Percentiles rank a stretch among this genome's conserved stretches.
Evolutionary conservation across 108 stramenopile species (phyloP).

Genomic region (Aurantiochytrium sp.): DNA sequence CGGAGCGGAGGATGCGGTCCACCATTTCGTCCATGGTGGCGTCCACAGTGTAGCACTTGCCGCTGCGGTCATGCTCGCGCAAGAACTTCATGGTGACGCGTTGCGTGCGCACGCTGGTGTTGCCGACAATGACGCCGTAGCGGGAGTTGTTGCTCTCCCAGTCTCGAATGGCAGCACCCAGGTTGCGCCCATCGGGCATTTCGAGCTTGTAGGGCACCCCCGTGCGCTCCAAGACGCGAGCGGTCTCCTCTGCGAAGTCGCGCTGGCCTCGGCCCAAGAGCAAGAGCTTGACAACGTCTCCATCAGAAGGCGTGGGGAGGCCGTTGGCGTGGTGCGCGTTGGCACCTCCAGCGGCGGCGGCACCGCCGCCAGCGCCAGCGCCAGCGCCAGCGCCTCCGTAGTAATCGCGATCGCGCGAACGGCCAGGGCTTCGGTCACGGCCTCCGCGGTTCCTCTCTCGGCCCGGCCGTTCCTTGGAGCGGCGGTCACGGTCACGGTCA

Average conservation of each 20-base stretch:
- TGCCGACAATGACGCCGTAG: constrained; percentile 13
- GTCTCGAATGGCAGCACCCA: neutral
- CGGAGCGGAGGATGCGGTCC: neutral
- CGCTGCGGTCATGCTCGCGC: neutral
- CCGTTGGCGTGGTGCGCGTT: neutral
- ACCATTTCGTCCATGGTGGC: neutral
- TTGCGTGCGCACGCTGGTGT: neutral
- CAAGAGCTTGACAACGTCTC: neutral
- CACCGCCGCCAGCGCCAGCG: neutral
- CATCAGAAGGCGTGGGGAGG: neutral
- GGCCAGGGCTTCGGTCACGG: neutral
- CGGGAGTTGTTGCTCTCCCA: neutral
- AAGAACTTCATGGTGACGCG: neutral
- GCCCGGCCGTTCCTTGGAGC: no score
- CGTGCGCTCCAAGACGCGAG: neutral
- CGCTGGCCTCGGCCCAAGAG: constrained; percentile 19
- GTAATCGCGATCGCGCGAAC: neutral
- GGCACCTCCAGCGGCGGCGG: neutral
- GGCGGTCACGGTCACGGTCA: neutral
- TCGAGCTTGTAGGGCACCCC: constrained; percentile 8
- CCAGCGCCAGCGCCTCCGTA: neutral
- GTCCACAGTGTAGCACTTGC: neutral
- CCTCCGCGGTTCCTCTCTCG: neutral
- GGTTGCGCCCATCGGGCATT: constrained; percentile 5
- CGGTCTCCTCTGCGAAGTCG: neutral